phyloP scores from a whole-genome alignment of 2,329 filamentous ascomycete species.

The Tolypocladium cylindrosporum region DNA sequence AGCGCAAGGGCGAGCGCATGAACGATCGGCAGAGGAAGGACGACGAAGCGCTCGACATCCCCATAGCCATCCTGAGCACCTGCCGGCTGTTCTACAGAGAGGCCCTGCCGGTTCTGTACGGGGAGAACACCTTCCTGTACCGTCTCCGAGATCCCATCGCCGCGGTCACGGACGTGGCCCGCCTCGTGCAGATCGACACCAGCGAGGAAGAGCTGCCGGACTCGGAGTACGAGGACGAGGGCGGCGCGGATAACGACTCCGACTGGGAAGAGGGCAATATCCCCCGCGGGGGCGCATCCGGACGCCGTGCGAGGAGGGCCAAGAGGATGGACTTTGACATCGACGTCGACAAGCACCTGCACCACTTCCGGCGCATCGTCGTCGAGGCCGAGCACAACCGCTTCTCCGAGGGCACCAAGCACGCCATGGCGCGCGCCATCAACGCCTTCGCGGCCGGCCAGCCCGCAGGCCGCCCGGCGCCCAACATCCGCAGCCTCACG shows the following conservation, averaged over 20 bases:
- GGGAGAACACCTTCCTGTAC: slow-evolving; percentile 37
- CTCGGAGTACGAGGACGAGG: slow-evolving; percentile 4
- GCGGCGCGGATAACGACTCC: slow-evolving; percentile 3
- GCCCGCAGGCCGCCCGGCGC: slow-evolving; percentile 4
- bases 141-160: slow-evolving; percentile 27
- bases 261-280: slow-evolving; percentile 6
- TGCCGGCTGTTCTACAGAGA: slow-evolving; percentile 25
- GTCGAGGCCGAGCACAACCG: slow-evolving; percentile 34
- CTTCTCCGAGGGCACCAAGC: slow-evolving; percentile 11
- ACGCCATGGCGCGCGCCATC: slow-evolving; percentile 25
- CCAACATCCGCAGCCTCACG: slow-evolving; percentile 29
- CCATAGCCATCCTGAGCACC: slow-evolving; percentile 25
- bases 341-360: slow-evolving; percentile 23
- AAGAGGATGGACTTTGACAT: slow-evolving; percentile 12
- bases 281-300: neutral
- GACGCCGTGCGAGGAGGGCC: neutral
- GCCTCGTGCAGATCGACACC: slow-evolving; percentile 8
- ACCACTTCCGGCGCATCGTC: slow-evolving; percentile 28
- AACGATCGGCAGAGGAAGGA: neutral
- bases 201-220: slow-evolving; percentile 3
- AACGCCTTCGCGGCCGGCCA: slow-evolving; percentile 18
- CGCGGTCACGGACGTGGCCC: slow-evolving; percentile 6
- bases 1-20: neutral
- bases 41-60: slow-evolving; percentile 15
- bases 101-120: slow-evolving; percentile 32